Conservation (phyloP, 2,329 filamentous ascomycete species). For the Fusarium caatingaense region DNA sequence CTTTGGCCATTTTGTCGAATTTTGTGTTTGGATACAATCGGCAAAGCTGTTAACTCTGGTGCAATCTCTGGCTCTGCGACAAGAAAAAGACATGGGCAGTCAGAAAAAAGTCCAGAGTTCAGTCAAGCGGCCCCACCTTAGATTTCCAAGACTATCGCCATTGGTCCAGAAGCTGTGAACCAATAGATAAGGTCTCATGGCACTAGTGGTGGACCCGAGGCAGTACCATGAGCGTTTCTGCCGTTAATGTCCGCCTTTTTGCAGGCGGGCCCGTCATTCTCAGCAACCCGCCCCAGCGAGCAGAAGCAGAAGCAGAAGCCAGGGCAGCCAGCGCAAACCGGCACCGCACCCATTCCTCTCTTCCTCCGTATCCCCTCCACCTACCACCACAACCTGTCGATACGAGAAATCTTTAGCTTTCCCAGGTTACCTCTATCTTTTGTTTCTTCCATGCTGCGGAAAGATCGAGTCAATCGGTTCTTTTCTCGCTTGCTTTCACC, state of each 20-base stretch:
- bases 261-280: slow-evolving; percentile 44
- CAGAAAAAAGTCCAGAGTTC: slow-evolving; percentile 43
- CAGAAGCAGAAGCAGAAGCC: slow-evolving; percentile 3
- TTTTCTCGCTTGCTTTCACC: slow-evolving; percentile 4
- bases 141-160: slow-evolving; percentile 17
- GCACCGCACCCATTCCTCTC: slow-evolving; percentile 36
- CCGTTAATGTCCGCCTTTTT: slow-evolving; percentile 47
- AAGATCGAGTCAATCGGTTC: slow-evolving; percentile 17
- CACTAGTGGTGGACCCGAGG: slow-evolving; percentile 22
- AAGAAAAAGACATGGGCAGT: slow-evolving; percentile 39
- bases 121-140: slow-evolving; percentile 30
- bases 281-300: slow-evolving; percentile 45
- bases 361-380: slow-evolving; percentile 27
- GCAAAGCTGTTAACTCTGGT: slow-evolving; percentile 19
- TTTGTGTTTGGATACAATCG: slow-evolving; percentile 9
- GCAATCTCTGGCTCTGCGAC: slow-evolving; percentile 29
- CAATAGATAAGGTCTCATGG: slow-evolving; percentile 28
- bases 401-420: slow-evolving; percentile 13
- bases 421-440: not conserved
- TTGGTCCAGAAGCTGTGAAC: slow-evolving; percentile 10
- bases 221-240: slow-evolving; percentile 44
- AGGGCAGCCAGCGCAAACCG: slow-evolving; percentile 44
- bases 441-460: slow-evolving; percentile 27
- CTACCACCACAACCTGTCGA: slow-evolving; percentile 13
- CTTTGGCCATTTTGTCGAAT: slow-evolving; percentile 43